Evolutionary conservation across 768 basidiomycete genomes (phyloP), one percentile per base, ranked within the genome.

Genomic region (Boletus barrowsii): DNA sequence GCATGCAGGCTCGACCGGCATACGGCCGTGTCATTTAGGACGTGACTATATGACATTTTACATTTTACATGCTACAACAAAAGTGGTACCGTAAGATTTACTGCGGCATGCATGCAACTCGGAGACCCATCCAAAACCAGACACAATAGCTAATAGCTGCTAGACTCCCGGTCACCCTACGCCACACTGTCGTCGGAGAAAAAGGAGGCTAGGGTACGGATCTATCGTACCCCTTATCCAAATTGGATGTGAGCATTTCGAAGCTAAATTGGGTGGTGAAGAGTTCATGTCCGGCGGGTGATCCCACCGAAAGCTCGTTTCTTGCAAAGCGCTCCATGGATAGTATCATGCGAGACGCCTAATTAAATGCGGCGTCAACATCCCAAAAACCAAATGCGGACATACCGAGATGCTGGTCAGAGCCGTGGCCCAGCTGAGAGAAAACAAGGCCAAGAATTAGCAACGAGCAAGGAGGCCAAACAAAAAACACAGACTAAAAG

Each of bases 261-360:
- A 65, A 4, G 37, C 13, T 51, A 17, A 63, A 15, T n/a, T 39
- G 20, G 37, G 52, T 59, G 13, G 62, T 62, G 13, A 62, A 36
- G 49, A 33, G 5, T 8, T 14, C 2, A 9, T n/a, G 45, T 10
- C 15, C 33, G 2, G 10, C 32, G 8, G 24, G 8, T 1, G 26
- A 29, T 18, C 20, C 39, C 4, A 3, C 10, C 6, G 29, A 7
- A 17, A 11, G 14, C 17, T 53, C 42, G 17, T 13, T 43, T 37
- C 53, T 54, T 24, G 56, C 52, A n/a, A 70, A 56, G 18, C 54
- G 42, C 30, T 63, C 63, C 61, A 51, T 20, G 36, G 57, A 55
- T 11, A 61, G n/a, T 36, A 68, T 57, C 50, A 68, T 39, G 24
- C 46, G 51, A 45, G 63, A 61, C 4, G 58, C 68, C 67, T 68